Conservation (phyloP, 2,329 filamentous ascomycete genomes). For the Dothistroma septosporum region DNA sequence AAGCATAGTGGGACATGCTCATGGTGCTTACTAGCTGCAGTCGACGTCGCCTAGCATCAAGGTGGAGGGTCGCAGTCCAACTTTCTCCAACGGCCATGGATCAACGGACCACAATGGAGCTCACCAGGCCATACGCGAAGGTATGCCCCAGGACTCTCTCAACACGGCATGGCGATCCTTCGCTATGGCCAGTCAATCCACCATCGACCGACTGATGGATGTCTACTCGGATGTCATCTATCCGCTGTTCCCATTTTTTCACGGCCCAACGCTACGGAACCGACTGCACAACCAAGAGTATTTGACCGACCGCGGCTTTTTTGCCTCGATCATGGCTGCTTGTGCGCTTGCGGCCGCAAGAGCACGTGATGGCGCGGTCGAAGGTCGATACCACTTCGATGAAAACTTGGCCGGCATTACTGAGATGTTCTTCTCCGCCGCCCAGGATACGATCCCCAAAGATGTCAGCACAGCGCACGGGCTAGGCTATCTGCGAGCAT, state of each 20-base stretch:
- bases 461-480: constrained; percentile 37
- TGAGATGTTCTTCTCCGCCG: constrained; percentile 45
- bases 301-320: constrained; percentile 42
- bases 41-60: constrained; percentile 19
- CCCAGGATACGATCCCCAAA: constrained; percentile 38
- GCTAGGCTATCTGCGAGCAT: constrained; percentile 44
- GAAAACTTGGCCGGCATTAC: constrained; percentile 31
- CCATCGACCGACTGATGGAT: constrained; percentile 42
- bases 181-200: constrained; percentile 37
- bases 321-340: constrained; percentile 50
- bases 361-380: constrained; percentile 49
- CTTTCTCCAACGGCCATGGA: not conserved
- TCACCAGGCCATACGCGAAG: constrained; percentile 25
- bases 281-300: constrained; percentile 45
- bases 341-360: constrained; percentile 50
- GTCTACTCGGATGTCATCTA: constrained; percentile 54
- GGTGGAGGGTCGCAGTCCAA: constrained; percentile 11
- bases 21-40: constrained; percentile 8
- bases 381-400: constrained; percentile 27
- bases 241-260: constrained; percentile 52
- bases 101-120: constrained; percentile 21
- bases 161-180: constrained; percentile 41
- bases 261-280: constrained; percentile 43
- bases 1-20: not conserved
- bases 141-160: constrained; percentile 23